Conservation (phyloP, 805 yeast genomes). For the Wickerhamiella sergipiensis region DNA sequence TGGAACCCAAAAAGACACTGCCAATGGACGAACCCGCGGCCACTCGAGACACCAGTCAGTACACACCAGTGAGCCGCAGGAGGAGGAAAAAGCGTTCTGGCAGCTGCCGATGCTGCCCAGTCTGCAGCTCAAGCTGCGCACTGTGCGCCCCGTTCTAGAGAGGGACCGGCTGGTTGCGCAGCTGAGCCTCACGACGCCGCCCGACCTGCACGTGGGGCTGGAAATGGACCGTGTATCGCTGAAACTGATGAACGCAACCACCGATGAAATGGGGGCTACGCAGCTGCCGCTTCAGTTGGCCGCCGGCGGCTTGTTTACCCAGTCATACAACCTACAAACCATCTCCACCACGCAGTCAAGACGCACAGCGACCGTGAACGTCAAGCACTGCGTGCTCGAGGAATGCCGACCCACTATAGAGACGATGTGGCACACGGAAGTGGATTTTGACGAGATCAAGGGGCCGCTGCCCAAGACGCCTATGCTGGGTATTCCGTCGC, state of each 20-base stretch:
- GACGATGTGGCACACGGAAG: slow-evolving; percentile 16
- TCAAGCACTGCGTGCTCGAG: slow-evolving; percentile 11
- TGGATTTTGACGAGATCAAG: slow-evolving; percentile 17
- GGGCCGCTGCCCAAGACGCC: slow-evolving; percentile 21
- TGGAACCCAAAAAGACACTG: no score
- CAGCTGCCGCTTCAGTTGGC: slow-evolving; percentile 9
- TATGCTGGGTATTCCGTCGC: slow-evolving; percentile 10
- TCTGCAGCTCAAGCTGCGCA: slow-evolving; percentile 13
- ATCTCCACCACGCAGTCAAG: slow-evolving; percentile 4
- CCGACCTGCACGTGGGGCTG: slow-evolving; percentile 1
- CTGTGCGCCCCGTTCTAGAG: slow-evolving; percentile 17
- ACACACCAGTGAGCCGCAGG: background rate
- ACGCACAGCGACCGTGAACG: slow-evolving; percentile 7
- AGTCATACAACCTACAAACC: slow-evolving; percentile 12
- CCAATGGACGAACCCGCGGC: background rate
- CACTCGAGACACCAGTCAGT: background rate
- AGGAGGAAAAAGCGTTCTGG: background rate
- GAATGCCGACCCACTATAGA: slow-evolving; percentile 5
- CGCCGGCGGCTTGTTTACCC: slow-evolving; percentile 9
- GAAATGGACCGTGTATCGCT: slow-evolving; percentile 6
- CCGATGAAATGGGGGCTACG: slow-evolving; percentile 9
- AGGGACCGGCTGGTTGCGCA: slow-evolving; percentile 17
- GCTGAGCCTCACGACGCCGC: slow-evolving; percentile 11
- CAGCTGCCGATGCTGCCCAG: background rate
- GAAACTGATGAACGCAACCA: slow-evolving; percentile 12